Evolutionary conservation across 495 filamentous ascomycete genomes (phyloP), one percentile per base, ranked within the genome.

Genomic region (Penicillium taxi): DNA sequence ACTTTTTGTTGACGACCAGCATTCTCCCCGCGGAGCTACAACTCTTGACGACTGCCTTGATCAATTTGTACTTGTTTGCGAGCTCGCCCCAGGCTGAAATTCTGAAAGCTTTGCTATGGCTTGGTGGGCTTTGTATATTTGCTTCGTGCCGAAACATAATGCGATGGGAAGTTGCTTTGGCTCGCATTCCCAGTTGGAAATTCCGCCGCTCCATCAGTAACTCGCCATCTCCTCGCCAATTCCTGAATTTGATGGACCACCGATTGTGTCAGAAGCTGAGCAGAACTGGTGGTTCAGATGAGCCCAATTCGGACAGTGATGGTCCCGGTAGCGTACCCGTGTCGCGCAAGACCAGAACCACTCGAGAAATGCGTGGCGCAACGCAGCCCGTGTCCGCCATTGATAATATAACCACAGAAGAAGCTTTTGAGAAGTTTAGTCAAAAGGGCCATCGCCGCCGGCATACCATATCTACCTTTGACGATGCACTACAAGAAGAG

Each of bases 121-220:
- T 86, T 23, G 93, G 93, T 17, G 88, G 89, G 18, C 56, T 96
- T 31, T 72, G 73, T 32, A 48, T 94, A 12, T 80, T 94, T 32
- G 63, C 86, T 13, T 67, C 74, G 9, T 94, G 84, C 55, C 70
- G 72, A 25, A 75, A 80, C 31, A 72, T 90, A 11, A 76, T 96
- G n/a, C 75, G 69, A 55, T 95, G 85, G 85, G 86, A 82, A 23
- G 80, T 96, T 11, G 69, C 81, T 32, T 63, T 98, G 26, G 88
- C 90, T 12, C 69, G 93, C 26, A 84, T 98, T 23, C 91, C 91
- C 2, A 84, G 74, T 42, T 96, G 90, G 86, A 82, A 88, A 22
- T 89, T 96, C 45, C 75, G 79, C 42, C 76, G 79, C 13, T 57
- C 71, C 9, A 65, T 66, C 0, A 61, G 58, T 9, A 45, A 61